Percentiles rank a stretch among this genome's conserved stretches.
These are phyloP conservation scores for Athelia psychrophila DNA, from an alignment of 1,284 basidiomycete genomes.

Conservation along the genomic window DNA sequence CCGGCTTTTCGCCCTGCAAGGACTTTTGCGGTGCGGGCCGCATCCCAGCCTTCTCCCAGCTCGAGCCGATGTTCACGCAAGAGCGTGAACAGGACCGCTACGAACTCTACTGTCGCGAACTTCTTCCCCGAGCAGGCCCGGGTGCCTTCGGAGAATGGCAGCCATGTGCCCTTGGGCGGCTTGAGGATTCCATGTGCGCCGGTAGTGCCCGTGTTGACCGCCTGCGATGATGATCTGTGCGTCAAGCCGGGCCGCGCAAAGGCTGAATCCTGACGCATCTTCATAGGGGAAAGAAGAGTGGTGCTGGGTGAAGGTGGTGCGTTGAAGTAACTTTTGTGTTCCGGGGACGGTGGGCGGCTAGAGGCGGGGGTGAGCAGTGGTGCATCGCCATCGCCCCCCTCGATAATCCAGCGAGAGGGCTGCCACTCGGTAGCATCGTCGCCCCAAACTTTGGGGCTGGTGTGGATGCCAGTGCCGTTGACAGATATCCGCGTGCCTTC, in stretches of 20 bases:
- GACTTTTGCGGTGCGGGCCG: conserved; percentile 7
- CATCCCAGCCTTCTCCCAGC: conserved; percentile 5
- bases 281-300: neutral
- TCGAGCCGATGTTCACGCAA: conserved; percentile 6
- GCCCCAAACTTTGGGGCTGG: conserved; percentile 13
- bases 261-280: neutral
- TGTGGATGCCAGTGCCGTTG: conserved; percentile 12
- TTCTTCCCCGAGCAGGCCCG: conserved; percentile 16
- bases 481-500: conserved; percentile 10
- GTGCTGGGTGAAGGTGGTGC: neutral
- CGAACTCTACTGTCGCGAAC: conserved; percentile 16
- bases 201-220: neutral
- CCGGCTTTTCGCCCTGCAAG: conserved; percentile 13
- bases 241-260: neutral
- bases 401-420: conserved; percentile 12
- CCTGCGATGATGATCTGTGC: neutral
- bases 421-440: conserved; percentile 8
- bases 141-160: conserved; percentile 15
- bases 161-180: conserved; percentile 11
- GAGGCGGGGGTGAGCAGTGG: neutral
- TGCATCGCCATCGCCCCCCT: neutral
- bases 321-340: neutral
- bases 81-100: conserved; percentile 8
- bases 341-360: neutral
- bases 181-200: conserved; percentile 5